Evolutionary conservation across 305 asterid genomes (phyloP), one percentile per base, ranked within the genome.

Genomic region (Rubia tinctorum): DNA sequence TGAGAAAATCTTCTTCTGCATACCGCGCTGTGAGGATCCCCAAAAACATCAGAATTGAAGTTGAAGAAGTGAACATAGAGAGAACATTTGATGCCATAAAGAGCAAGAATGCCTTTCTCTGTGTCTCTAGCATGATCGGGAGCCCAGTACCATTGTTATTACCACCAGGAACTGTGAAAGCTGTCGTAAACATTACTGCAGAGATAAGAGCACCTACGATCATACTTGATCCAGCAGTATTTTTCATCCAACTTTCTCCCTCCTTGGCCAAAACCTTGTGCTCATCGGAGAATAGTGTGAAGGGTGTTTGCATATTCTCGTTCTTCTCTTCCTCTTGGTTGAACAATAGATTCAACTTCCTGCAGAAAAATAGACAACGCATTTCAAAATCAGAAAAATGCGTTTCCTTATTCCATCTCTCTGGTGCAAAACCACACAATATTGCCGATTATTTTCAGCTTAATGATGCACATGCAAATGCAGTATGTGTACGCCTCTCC

Each of bases 211-310:
- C 74, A 6, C 84, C 88, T 0, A 86, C 84, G 18, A 85, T 77
- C 86, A 84, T 81, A 71, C 87, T 80, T 10, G 86, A 84, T 43
- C 80, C 82, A 4, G 88, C 84, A 0, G 90, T 85, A 77, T 62
- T 75, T 55, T 84, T 86, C 92, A 82, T 84, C 92, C 92, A 88
- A 22, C 66, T 75, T 23, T 88, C 86, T 1, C 85, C 92, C 7
- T 82, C 85, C 53, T 71, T 79, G 9, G 66, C 43, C 10, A 87
- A 69, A 0, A 45, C 25, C 80, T 77, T 43, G 62, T 85, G 92
- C 56, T 85, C 87, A 0, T 83, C 75, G 0, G 68, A 56, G 60
- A 85, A 85, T 11, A 87, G 12, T 5, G 18, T 18, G 7, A 60
- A 63, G 0, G 91, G 86, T 0, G 84, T 81, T 80, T 78, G 71